A percentile compares a stretch with the other conserved stretches of the same genome.
Evolutionary conservation across 768 basidiomycete species (phyloP).

Genomic region (Tricholoma flavovirens): DNA sequence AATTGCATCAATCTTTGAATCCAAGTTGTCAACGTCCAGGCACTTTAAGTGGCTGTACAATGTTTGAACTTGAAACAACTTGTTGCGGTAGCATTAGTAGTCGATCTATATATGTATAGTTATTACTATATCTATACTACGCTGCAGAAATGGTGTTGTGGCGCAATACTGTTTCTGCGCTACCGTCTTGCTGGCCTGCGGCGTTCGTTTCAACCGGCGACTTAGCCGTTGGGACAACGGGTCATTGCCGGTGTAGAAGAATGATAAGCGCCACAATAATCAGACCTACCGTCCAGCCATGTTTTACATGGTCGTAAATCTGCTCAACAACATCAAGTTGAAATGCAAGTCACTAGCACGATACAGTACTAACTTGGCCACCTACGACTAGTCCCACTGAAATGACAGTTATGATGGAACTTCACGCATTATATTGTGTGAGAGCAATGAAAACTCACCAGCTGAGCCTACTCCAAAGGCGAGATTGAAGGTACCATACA

Average conservation of each 20-base stretch:
- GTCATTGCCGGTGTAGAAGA: conserved; percentile 45
- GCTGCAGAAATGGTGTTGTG: too few relatives aligned
- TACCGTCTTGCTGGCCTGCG: too few relatives aligned
- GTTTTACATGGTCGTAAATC: conserved; percentile 51
- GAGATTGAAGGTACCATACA: conserved; percentile 71
- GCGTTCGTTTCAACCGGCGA: neutral
- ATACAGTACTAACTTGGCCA: conserved; percentile 48
- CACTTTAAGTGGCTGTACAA: too few relatives aligned
- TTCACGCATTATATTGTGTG: neutral
- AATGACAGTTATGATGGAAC: conserved; percentile 4
- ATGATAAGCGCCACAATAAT: conserved; percentile 33
- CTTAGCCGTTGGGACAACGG: conserved; percentile 26
- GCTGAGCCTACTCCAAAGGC: conserved; percentile 62
- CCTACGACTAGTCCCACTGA: conserved; percentile 70
- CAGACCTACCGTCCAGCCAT: conserved; percentile 54
- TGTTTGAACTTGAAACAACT: too few relatives aligned
- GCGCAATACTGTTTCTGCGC: too few relatives aligned
- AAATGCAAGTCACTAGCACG: neutral
- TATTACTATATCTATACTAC: too few relatives aligned
- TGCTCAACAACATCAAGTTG: conserved; percentile 18
- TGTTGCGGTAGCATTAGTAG: too few relatives aligned
- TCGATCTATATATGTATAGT: too few relatives aligned
- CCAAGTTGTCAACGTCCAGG: too few relatives aligned
- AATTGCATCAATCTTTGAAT: too few relatives aligned
- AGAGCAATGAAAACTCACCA: conserved; percentile 32